A percentile compares a stretch with the other conserved stretches of the same genome.
Evolutionary conservation across 2,329 filamentous ascomycete genomes (phyloP).

Genomic region (Xylariaceae sp.): DNA sequence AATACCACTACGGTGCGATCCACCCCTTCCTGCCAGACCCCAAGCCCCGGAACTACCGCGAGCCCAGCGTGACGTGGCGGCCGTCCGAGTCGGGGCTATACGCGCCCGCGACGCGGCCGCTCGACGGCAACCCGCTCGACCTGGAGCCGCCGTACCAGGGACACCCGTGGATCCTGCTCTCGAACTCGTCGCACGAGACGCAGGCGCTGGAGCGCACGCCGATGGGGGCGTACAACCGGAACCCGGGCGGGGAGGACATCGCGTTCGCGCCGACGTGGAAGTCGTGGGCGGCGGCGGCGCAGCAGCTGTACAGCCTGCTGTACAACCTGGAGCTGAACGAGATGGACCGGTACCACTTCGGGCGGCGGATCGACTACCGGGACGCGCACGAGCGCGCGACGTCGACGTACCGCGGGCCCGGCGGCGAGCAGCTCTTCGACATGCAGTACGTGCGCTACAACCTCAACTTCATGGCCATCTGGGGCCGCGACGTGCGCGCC

Average conservation of each 20-base stretch:
- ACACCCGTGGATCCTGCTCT: conserved; percentile 55
- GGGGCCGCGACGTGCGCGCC: conserved; percentile 50
- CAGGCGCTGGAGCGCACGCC: conserved; percentile 48
- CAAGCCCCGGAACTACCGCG: conserved; percentile 25
- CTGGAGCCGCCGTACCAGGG: conserved; percentile 38
- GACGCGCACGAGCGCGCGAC: conserved; percentile 10
- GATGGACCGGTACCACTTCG: conserved; percentile 51
- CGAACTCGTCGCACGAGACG: conserved; percentile 31
- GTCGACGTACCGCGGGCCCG: conserved; percentile 19
- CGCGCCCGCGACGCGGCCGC: conserved; percentile 18
- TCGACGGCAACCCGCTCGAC: conserved; percentile 4
- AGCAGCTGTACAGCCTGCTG: conserved; percentile 50
- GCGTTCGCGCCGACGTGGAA: conserved; percentile 45
- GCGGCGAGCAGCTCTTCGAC: conserved; percentile 43
- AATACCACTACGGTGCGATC: conserved; percentile 54
- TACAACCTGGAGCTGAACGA: conserved; percentile 51
- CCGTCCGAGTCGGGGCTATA: conserved; percentile 34
- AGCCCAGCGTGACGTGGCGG: conserved; percentile 41
- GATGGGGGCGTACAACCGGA: conserved; percentile 38
- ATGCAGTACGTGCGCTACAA: conserved; percentile 53
- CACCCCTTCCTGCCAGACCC: conserved; percentile 56
- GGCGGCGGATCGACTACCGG: conserved; percentile 30
- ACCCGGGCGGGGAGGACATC: conserved; percentile 14
- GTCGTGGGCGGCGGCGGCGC: conserved; percentile 53
- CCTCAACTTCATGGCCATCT: conserved; percentile 56